Evolutionary conservation across 1,284 basidiomycete species (phyloP).

Genomic region (Golubevia pallescens): DNA sequence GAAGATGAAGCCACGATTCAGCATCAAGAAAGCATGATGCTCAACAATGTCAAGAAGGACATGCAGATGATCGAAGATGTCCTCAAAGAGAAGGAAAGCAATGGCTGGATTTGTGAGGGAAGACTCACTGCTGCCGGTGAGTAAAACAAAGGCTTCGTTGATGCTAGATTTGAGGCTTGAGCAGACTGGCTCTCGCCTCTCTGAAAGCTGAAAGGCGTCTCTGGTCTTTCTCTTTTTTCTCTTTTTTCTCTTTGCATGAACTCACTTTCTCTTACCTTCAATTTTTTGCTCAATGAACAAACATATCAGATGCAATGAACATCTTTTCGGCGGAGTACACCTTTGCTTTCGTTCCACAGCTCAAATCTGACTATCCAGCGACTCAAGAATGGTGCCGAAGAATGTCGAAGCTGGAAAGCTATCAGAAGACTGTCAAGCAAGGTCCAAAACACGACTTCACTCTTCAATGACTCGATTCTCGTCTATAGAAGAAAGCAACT

Average conservation of each 20-base stretch:
- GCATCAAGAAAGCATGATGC: conserved; percentile 1
- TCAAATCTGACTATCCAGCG: conserved; percentile 10
- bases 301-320: conserved; percentile 4
- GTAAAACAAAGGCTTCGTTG: neutral
- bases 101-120: neutral
- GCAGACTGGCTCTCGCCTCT: neutral
- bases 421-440: conserved; percentile 11
- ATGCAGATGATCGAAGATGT: conserved; percentile 10
- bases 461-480: conserved; percentile 3
- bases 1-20: conserved; percentile 4
- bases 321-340: conserved; percentile 11
- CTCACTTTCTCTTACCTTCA: too few species aligned
- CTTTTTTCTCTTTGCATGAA: neutral
- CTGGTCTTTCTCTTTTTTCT: conserved; percentile 1
- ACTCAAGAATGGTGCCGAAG: conserved; percentile 9
- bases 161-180: neutral
- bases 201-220: too few species aligned
- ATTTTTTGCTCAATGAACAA: too few species aligned
- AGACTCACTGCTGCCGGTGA: neutral
- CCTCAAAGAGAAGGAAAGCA: neutral
- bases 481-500: too few species aligned
- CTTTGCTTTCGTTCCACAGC: conserved; percentile 4
- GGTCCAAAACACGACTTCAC: conserved; percentile 12
- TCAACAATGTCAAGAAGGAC: conserved; percentile 13
- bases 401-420: conserved; percentile 6